These are phyloP conservation scores for Jasminum sambac DNA, from an alignment of 257 asterid genomes.

Conservation along the genomic window DNA sequence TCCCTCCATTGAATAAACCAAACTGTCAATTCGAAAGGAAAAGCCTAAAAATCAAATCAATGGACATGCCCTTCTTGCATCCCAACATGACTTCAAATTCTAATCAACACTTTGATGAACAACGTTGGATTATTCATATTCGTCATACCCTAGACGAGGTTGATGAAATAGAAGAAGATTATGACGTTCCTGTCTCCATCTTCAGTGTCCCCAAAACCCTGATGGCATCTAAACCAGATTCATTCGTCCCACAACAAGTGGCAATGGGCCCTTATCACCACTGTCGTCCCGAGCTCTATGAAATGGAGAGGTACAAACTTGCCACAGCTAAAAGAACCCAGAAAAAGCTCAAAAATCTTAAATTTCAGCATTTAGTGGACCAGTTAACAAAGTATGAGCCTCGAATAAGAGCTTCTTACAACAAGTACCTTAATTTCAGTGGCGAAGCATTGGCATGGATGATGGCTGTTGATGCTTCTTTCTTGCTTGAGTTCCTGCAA, in stretches of 20 bases:
- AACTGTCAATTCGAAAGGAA: not conserved
- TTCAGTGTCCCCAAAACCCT: slow-evolving; percentile 53
- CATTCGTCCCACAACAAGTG: not conserved
- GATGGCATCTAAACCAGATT: not conserved
- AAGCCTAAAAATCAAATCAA: not conserved
- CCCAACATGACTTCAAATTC: slow-evolving; percentile 28
- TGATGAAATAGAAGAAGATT: slow-evolving; percentile 50
- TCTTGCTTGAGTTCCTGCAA: slow-evolving; percentile 4
- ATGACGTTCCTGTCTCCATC: slow-evolving; percentile 47
- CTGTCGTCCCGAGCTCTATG: not conserved
- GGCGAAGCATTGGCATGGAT: slow-evolving; percentile 16
- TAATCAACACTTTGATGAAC: slow-evolving; percentile 44
- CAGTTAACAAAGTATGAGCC: not conserved
- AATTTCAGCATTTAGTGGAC: slow-evolving; percentile 6
- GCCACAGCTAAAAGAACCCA: slow-evolving; percentile 12
- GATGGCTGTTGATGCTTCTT: slow-evolving; percentile 20
- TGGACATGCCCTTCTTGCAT: slow-evolving; percentile 34
- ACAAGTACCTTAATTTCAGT: slow-evolving; percentile 8
- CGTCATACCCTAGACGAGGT: slow-evolving; percentile 40
- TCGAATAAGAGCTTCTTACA: slow-evolving; percentile 10
- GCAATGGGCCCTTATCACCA: slow-evolving; percentile 1
- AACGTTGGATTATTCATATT: slow-evolving; percentile 50
- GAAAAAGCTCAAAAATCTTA: not conserved
- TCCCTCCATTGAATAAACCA: not conserved
- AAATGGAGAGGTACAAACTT: not conserved